phyloP scores from a whole-genome alignment of 805 yeast genomes.

The Sporopachydermia lactativora region DNA sequence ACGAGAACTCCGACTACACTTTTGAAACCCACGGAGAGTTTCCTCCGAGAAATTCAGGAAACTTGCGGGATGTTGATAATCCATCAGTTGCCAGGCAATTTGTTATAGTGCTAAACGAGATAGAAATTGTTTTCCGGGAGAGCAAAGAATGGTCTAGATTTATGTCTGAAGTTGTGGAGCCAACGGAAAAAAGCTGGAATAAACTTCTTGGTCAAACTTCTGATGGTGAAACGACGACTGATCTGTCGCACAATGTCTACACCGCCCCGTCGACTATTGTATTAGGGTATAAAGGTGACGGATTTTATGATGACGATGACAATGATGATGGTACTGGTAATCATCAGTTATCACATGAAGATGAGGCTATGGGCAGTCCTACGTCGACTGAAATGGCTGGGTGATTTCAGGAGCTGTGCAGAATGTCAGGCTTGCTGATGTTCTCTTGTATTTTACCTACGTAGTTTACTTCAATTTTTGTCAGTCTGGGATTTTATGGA shows the following conservation, averaged over 20 bases:
- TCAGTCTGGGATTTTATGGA: too few species aligned
- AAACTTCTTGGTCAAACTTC: neutral
- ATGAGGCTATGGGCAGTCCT: too few species aligned
- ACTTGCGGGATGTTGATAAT: neutral
- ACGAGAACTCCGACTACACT: neutral
- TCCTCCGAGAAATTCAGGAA: too few species aligned
- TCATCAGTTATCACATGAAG: too few species aligned
- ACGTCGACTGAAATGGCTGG: too few species aligned
- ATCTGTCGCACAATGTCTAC: neutral
- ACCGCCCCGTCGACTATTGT: neutral
- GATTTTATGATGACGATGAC: conserved; percentile 1
- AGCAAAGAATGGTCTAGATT: neutral
- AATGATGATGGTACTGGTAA: too few species aligned
- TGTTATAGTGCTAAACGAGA: neutral
- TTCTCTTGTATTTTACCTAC: too few species aligned
- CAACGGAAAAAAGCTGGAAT: neutral
- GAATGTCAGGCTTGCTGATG: too few species aligned
- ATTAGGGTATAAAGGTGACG: neutral
- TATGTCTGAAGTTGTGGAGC: neutral
- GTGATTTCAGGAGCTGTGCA: too few species aligned
- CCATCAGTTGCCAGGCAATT: neutral
- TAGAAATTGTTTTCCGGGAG: neutral
- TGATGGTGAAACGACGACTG: neutral
- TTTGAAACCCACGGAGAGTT: neutral
- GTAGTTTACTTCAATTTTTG: too few species aligned